Base-by-base conservation (phyloP, 2,329 filamentous ascomycete species). In the Bipolaris victoriae region DNA sequence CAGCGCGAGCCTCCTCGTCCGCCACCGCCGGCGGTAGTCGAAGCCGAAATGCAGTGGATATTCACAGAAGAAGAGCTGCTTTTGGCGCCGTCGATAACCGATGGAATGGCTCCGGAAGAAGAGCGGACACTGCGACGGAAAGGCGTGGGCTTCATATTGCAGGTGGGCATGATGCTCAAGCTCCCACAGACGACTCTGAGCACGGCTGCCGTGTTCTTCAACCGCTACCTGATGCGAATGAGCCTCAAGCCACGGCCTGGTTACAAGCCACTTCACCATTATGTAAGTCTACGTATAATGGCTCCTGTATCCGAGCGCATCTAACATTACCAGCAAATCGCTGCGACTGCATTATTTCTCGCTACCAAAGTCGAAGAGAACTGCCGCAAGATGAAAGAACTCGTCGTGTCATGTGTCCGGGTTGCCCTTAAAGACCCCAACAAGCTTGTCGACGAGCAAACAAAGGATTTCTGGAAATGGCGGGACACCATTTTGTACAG, bases 381-480 rank as follows among this genome's bases (percentile, higher is more conserved):
- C 73, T 96, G 92, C 72, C 89, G 94, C 47, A 97, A 97, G 78
- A 97, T 97, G 67, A 96, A 92, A 70, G 92, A 97, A 64, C 84
- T 99, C 58, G 94, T 99, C 64, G 89, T 97, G 31, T 91, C 93
- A 1, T 95, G 96, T 68, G 95, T 92, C 58, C 91, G 94, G 64
- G 92, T 97, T 18, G 95, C 94, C 26, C 92, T 97, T 77, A 98
- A 99, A 80, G 94, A 98, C 67, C 83, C 91, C 1, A 90, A 92
- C 68, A 85, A 97, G 57, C 82, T 94, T 52, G 91, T 98, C 50
- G 95, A 99, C 73, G 95, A 98, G 77, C 93, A 98, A 76, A 96
- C 90, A 66, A 98, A 97, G 72, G 95, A 99, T 73, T 99, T 95
- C 75, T 99, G 95, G 95, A 87, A 90, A 70, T 99, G 95, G 95